Conservation (phyloP, 805 yeast genomes). For the Allodekkera sacchari region DNA sequence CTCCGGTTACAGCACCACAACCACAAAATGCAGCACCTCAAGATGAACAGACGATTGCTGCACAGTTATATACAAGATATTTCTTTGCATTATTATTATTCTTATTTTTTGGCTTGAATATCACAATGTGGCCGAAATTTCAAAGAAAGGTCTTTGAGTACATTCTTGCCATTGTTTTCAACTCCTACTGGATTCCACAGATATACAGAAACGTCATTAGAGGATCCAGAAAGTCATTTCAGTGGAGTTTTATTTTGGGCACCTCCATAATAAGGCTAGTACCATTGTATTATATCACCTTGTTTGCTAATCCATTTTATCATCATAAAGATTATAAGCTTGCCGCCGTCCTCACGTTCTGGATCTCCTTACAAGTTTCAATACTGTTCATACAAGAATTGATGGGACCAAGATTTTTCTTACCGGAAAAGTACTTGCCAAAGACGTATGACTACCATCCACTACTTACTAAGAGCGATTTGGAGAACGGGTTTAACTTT, state of each 20-base stretch:
- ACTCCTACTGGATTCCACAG: constrained; percentile 86
- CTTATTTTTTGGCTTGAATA: constrained; percentile 48
- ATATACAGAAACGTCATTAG: constrained; percentile 66
- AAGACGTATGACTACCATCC: constrained; percentile 82
- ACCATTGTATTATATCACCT: constrained; percentile 54
- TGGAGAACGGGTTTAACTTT: constrained; percentile 54
- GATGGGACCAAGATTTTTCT: constrained; percentile 76
- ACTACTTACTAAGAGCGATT: constrained; percentile 44
- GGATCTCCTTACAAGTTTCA: constrained; percentile 55
- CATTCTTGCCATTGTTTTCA: constrained; percentile 38
- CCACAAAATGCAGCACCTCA: constrained; percentile 20
- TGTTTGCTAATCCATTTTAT: constrained; percentile 50
- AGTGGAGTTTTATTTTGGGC: constrained; percentile 71
- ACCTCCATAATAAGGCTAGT: constrained; percentile 51
- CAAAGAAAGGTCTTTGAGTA: constrained; percentile 53
- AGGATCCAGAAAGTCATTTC: constrained; percentile 58
- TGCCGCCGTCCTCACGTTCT: constrained; percentile 36
- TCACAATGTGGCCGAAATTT: constrained; percentile 54
- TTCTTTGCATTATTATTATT: constrained; percentile 45
- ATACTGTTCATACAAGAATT: constrained; percentile 54
- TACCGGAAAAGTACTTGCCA: constrained; percentile 69
- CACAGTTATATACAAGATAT: constrained; percentile 50
- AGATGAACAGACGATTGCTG: constrained; percentile 49
- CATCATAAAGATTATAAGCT: constrained; percentile 56
- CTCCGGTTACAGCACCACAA: constrained; percentile 14